A percentile compares a stretch with the other conserved stretches of the same genome.
phyloP scores from a whole-genome alignment of 768 basidiomycete genomes.

The Suillus decipiens region DNA sequence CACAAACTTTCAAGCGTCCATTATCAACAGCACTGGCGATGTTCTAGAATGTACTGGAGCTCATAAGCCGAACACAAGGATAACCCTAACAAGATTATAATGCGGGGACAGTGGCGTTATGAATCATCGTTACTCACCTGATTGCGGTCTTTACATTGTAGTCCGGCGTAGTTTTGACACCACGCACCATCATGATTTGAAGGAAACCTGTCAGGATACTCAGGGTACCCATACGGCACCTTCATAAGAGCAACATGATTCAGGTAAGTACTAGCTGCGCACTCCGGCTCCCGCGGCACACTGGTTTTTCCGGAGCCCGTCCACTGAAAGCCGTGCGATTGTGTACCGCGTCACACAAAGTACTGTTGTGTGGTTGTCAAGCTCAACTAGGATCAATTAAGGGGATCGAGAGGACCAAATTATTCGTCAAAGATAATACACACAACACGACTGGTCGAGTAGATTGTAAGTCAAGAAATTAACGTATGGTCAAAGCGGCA shows the following conservation, averaged over 20 bases:
- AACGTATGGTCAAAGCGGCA: slow-evolving; percentile 7
- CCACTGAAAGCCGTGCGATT: not conserved
- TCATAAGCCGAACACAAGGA: not conserved
- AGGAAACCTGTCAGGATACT: not conserved
- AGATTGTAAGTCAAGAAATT: slow-evolving; percentile 1
- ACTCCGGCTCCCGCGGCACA: not conserved
- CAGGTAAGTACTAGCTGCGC: not conserved
- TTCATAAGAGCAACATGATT: not conserved
- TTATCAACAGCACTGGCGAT: not conserved
- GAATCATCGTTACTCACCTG: too few species aligned
- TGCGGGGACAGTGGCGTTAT: slow-evolving; percentile 25
- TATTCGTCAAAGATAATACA: not conserved
- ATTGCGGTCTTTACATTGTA: slow-evolving; percentile 4
- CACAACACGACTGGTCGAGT: not conserved
- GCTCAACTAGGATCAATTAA: not conserved
- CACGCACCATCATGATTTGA: not conserved
- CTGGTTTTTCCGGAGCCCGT: not conserved
- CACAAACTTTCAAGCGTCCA: not conserved
- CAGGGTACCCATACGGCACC: not conserved
- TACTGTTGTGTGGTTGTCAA: not conserved
- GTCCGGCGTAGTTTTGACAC: not conserved
- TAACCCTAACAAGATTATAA: slow-evolving; percentile 8
- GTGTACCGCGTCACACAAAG: not conserved
- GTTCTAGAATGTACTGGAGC: slow-evolving; percentile 10
- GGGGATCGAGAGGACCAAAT: not conserved